These are phyloP conservation scores for Thyridium curvatum DNA, from an alignment of 2,329 filamentous ascomycete species.

Conservation along the genomic window DNA sequence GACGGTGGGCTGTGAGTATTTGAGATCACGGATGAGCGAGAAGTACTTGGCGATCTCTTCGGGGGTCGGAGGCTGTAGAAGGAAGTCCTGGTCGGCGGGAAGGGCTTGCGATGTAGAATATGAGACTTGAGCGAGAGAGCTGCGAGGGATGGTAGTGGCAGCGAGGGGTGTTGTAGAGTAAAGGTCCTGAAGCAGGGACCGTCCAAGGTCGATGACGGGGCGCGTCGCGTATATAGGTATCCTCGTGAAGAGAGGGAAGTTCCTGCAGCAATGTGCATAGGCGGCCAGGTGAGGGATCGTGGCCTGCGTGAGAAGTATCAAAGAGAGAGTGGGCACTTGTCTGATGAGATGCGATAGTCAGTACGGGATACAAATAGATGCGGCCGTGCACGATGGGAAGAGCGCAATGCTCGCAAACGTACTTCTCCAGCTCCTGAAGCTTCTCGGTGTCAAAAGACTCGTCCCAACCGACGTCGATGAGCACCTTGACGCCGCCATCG, in stretches of 20 bases:
- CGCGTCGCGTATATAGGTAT: conserved; percentile 93
- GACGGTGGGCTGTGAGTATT: conserved; percentile 95
- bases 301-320: conserved; percentile 91
- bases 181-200: conserved; percentile 84
- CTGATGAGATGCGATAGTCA: conserved; percentile 35
- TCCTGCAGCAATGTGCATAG: conserved; percentile 94
- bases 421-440: conserved; percentile 88
- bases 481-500: conserved; percentile 91
- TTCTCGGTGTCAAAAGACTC: conserved; percentile 78
- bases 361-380: conserved; percentile 4
- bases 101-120: conserved; percentile 48
- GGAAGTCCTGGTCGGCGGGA: conserved; percentile 45
- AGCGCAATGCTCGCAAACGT: conserved; percentile 22
- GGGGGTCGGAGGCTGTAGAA: conserved; percentile 64
- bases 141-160: conserved; percentile 71
- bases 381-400: background rate
- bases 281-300: conserved; percentile 88
- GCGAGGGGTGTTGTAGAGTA: conserved; percentile 88
- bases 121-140: conserved; percentile 61
- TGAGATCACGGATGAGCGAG: conserved; percentile 80
- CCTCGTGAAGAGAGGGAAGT: conserved; percentile 84
- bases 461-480: conserved; percentile 95
- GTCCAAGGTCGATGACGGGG: conserved; percentile 87
- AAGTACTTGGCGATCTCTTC: conserved; percentile 94
- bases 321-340: conserved; percentile 83